Evolutionary conservation across 257 asterid species (phyloP), one percentile per base, ranked within the genome.

Genomic region (Datura wrightii): DNA sequence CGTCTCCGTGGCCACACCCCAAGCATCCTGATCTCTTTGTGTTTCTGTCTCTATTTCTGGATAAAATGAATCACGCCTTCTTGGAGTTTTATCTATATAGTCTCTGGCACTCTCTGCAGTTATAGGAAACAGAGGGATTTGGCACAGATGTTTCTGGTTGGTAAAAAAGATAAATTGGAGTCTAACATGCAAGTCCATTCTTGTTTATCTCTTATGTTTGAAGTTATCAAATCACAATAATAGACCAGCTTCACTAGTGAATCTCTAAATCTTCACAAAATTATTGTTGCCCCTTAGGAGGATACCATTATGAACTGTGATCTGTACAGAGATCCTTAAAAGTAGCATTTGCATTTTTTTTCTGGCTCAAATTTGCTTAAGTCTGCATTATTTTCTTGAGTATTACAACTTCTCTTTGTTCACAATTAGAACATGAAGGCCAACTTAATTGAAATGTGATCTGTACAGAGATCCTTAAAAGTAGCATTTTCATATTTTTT

Each of bases 111-210:
- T 24, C 31, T 24, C 24, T 31, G 48, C 82, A 78, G 63, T 10
- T 69, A 50, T 78, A 78, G 42, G 31, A n/a, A 52, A 31, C 82
- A 78, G 39, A 2, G 13, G 46, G 63, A 76, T 31, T 48, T 76
- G 82, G 62, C 58, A 76, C 31, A 24, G 81, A 31, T 52, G 46
- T 76, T 78, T 78, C 46, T 78, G 82, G 82, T 14, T 78, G 15
- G 15, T 78, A 50, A 31, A 50, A 31, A 48, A 3, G 31, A 48
- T 19, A 74, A 69, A 69, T 11, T 76, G 46, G 31, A 78, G 31
- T 78, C 2, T 24, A 31, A 16, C 62, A 76, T 50, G 31, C 82
- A 62, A 52, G 15, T 76, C 44, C 82, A 76, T 76, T 76, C 24
- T 0, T 76, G 62, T 14, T 76, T 36, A 76, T 50, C 44, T 50